Base-by-base conservation (phyloP, 257 asterid genomes). In the Salvia rosmarinus region DNA sequence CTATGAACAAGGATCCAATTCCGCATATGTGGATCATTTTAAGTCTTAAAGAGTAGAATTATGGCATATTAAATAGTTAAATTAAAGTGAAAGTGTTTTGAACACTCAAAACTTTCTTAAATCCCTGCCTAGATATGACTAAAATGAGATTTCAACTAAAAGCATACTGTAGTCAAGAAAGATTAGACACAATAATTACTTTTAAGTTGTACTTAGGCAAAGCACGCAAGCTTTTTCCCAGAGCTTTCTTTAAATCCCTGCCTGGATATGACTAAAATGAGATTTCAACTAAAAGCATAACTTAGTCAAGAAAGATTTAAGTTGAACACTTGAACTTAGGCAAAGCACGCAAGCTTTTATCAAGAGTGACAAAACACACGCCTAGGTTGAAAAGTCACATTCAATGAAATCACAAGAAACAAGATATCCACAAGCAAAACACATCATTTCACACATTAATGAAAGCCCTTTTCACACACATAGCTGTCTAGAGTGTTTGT, bases 141-240 rank as follows among this genome's bases (percentile, higher is more conserved):
- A 46, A 68, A n/a, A 52, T 20, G 59, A 40, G 49, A 28, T 50
- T 8, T 23, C 59, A 13, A 34, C 40, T 4, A 40, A 44, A 39
- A 4, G 32, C 76, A 21, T 21, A 21, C 68, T 68, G 44, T 17
- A 61, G 79, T 74, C 60, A 69, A 39, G 16, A 73, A 73, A 63
- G 43, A 28, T 21, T 2, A 13, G 43, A 17, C n/a, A 21, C 2
- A 54, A 68, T 46, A 23, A 44, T 21, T 50, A 40, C 32, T 51
- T 14, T 63, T 11, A 13, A 47, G 70, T 13, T 35, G 56, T 47
- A 72, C 67, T 67, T 40, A 35, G 52, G 34, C 13, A 19, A 47
- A 21, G 6, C 35, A 8, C 4, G 9, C 34, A 25, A 25, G 34
- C 35, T 10, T 42, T 35, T 50, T 25, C 30, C n/a, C n/a, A n/a